Evolutionary conservation across 306 rosid genomes (phyloP).

Genomic region (Rosa chinensis): DNA sequence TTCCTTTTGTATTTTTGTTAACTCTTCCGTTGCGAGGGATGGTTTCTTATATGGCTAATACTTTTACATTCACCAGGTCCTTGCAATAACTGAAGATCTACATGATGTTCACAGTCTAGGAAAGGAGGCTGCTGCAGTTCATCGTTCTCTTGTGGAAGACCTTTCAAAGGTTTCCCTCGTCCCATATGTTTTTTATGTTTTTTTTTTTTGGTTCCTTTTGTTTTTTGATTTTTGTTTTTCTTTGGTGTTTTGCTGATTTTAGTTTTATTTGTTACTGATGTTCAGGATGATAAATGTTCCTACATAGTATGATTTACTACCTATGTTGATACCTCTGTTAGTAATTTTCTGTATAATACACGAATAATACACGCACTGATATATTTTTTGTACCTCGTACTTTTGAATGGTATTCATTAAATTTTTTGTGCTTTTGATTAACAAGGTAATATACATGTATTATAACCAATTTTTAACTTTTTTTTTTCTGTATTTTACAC

Average conservation of each 20-base stretch:
- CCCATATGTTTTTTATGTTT: background rate
- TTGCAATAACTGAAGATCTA: constrained; percentile 89
- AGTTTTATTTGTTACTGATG: constrained; percentile 2
- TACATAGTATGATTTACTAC: background rate
- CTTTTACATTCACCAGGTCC: constrained; percentile 50
- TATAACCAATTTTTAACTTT: too few relatives aligned
- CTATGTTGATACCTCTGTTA: background rate
- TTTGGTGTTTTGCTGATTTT: background rate
- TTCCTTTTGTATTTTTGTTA: background rate
- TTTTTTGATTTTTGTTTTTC: too few relatives aligned
- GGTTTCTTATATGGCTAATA: background rate
- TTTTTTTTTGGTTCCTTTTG: too few relatives aligned
- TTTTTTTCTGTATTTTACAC: background rate
- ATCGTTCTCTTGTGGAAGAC: constrained; percentile 76
- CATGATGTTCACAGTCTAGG: constrained; percentile 90
- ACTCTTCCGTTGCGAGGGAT: background rate
- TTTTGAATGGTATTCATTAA: too few relatives aligned
- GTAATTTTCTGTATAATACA: too few relatives aligned
- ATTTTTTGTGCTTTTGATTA: background rate
- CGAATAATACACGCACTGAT: background rate
- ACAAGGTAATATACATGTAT: background rate
- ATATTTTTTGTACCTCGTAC: background rate
- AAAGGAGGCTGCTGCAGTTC: constrained; percentile 84
- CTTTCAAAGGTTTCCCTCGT: constrained; percentile 62
- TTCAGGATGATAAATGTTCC: background rate